Evolutionary conservation across 129 eudicot genomes (phyloP).

Genomic region (Flaveria ramosissima): DNA sequence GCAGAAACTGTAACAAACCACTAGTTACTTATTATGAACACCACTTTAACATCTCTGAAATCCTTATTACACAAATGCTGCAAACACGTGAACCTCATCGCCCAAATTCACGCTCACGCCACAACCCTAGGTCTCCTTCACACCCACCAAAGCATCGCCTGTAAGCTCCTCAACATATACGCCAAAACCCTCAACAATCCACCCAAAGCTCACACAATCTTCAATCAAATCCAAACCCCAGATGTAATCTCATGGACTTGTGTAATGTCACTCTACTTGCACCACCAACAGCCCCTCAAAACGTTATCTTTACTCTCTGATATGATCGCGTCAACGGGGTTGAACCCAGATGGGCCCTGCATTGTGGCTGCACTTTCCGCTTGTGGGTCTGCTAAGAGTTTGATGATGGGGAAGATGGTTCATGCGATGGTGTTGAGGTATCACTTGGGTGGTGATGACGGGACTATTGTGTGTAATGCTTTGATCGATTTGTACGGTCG

Average conservation of each 20-base stretch:
- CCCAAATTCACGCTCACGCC: constrained; percentile 57
- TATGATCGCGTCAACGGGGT: constrained; percentile 14
- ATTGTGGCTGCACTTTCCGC: constrained; percentile 60
- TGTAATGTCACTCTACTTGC: constrained; percentile 45
- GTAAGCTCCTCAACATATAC: constrained; percentile 46
- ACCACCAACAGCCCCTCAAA: constrained; percentile 40
- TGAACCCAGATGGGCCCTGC: constrained; percentile 56
- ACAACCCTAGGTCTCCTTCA: constrained; percentile 39
- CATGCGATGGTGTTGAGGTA: constrained; percentile 62
- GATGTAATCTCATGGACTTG: constrained; percentile 64
- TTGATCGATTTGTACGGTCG: constrained; percentile 60
- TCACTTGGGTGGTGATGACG: constrained; percentile 33
- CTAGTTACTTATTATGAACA: constrained; percentile 27
- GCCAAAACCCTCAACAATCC: constrained; percentile 42
- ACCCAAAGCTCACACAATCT: constrained; percentile 37
- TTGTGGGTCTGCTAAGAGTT: constrained; percentile 45
- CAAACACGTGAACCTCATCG: constrained; percentile 39
- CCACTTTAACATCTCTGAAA: constrained; percentile 26
- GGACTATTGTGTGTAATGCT: constrained; percentile 50
- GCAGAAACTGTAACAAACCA: not conserved
- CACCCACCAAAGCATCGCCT: constrained; percentile 39
- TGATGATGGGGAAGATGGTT: constrained; percentile 46
- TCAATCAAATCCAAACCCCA: constrained; percentile 46
- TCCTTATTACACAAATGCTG: constrained; percentile 37
- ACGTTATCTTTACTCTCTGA: constrained; percentile 42